A percentile compares a stretch with the other conserved stretches of the same genome.
These are phyloP conservation scores for Oenanthe sinensis DNA, from an alignment of 129 eudicot genomes.

Conservation along the genomic window DNA sequence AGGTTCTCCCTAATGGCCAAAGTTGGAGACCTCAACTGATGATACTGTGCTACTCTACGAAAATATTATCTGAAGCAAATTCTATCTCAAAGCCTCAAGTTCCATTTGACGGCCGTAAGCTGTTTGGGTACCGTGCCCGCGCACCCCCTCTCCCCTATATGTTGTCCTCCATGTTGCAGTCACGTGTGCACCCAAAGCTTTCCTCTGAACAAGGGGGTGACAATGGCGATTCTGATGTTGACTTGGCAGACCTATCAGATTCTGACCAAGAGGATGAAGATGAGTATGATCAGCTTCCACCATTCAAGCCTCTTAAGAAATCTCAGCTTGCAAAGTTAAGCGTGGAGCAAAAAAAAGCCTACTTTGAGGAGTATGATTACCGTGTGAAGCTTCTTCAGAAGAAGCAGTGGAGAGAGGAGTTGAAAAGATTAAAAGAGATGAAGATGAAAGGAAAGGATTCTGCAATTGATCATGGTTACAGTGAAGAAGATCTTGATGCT, in stretches of 20 bases:
- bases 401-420: conserved; percentile 88
- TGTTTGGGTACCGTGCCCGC: background rate
- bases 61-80: background rate
- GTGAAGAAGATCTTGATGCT: conserved; percentile 7
- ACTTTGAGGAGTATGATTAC: conserved; percentile 92
- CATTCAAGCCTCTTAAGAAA: conserved; percentile 76
- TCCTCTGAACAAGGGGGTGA: conserved; percentile 81
- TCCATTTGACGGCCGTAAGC: background rate
- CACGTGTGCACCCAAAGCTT: conserved; percentile 89
- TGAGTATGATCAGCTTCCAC: conserved; percentile 96
- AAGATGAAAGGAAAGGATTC: conserved; percentile 49
- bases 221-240: conserved; percentile 46
- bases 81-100: background rate
- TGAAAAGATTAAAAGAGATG: conserved; percentile 67
- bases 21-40: background rate
- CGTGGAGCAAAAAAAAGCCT: conserved; percentile 70
- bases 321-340: conserved; percentile 71
- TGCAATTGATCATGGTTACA: conserved; percentile 17
- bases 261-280: conserved; percentile 72
- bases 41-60: background rate
- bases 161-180: conserved; percentile 87
- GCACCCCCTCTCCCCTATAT: conserved; percentile 45
- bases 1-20: conserved; percentile 7
- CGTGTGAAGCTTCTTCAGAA: conserved; percentile 90
- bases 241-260: conserved; percentile 72